Conservation (phyloP, 1,139 yeast genomes). For the Geotrichum restrictum region DNA sequence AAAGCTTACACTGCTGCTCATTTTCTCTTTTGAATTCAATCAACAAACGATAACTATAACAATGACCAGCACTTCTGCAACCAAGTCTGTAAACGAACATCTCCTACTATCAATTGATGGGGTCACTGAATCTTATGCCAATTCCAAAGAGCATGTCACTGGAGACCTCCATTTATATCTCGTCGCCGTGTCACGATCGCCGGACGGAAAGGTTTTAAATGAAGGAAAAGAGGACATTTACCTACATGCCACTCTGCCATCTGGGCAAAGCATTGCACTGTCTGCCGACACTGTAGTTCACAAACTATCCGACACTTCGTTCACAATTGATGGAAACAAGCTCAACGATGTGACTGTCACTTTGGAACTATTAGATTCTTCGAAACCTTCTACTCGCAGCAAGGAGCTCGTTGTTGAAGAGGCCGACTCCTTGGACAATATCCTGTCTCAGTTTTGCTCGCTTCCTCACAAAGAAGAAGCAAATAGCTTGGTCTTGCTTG, state of each 20-base stretch:
- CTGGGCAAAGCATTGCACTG: slow-evolving; percentile 11
- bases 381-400: neutral
- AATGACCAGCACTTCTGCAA: no score
- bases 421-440: slow-evolving; percentile 15
- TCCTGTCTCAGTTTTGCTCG: slow-evolving; percentile 20
- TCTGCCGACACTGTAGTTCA: slow-evolving; percentile 15
- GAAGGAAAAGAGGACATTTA: slow-evolving; percentile 10
- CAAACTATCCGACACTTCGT: slow-evolving; percentile 1
- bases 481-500: slow-evolving; percentile 13
- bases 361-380: neutral
- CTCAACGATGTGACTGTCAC: slow-evolving; percentile 1
- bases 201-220: neutral
- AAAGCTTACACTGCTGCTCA: neutral
- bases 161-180: slow-evolving; percentile 15
- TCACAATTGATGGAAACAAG: neutral
- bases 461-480: slow-evolving; percentile 3
- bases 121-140: slow-evolving; percentile 15
- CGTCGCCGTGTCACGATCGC: neutral
- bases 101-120: slow-evolving; percentile 13
- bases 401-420: slow-evolving; percentile 3
- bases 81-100: slow-evolving; percentile 4
- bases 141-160: slow-evolving; percentile 2
- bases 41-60: neutral
- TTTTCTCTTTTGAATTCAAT: neutral
- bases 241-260: slow-evolving; percentile 16